phyloP scores from a whole-genome alignment of 305 asterid genomes.

The Rubia tinctorum region DNA sequence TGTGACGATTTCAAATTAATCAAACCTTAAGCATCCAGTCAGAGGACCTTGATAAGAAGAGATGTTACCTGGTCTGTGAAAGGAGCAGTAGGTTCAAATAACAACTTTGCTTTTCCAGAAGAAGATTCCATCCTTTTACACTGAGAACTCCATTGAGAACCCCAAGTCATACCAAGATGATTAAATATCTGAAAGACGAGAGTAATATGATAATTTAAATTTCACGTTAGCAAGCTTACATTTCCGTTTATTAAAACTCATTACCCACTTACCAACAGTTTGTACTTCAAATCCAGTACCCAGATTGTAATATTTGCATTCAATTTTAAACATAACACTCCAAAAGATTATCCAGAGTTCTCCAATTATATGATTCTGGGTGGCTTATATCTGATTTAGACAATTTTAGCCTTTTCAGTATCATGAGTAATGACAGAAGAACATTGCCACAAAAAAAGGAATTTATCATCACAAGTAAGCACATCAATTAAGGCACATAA shows the following conservation, averaged over 20 bases:
- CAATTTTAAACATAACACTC: neutral
- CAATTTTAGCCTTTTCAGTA: neutral
- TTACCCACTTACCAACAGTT: neutral
- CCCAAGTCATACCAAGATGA: constrained; percentile 97
- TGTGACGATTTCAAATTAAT: neutral
- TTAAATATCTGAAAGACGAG: constrained; percentile 57
- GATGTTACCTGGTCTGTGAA: constrained; percentile 58
- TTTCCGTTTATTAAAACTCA: neutral
- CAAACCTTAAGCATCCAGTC: neutral
- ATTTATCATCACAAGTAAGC: neutral
- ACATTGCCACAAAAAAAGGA: neutral
- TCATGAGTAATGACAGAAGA: neutral
- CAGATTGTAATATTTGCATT: constrained; percentile 1
- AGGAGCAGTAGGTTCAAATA: constrained; percentile 61
- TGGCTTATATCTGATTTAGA: neutral
- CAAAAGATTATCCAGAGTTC: neutral
- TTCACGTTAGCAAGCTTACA: neutral
- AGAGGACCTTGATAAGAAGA: neutral
- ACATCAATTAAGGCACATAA: neutral
- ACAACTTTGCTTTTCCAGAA: constrained; percentile 35
- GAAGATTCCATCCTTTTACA: constrained; percentile 35
- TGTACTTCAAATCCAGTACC: neutral
- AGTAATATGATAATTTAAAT: neutral
- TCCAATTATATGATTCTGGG: neutral
- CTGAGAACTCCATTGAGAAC: constrained; percentile 65